Evolutionary conservation across 495 filamentous ascomycete species (phyloP).

Genomic region (Oidiodendron maius): DNA sequence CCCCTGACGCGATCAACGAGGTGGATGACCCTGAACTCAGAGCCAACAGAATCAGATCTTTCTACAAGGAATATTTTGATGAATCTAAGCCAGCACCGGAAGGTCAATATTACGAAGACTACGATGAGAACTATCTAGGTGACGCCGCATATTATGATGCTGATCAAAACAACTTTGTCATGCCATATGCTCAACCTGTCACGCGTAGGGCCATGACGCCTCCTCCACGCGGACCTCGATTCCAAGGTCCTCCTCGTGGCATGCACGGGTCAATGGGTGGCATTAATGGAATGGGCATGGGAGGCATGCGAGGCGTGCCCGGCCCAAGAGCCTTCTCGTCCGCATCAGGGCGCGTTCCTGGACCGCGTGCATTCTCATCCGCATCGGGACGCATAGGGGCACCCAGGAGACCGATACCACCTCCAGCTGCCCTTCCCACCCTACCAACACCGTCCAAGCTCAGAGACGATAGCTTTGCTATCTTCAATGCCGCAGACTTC

Average conservation of each 20-base stretch:
- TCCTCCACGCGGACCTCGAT: slow-evolving; percentile 74
- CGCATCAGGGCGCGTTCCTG: slow-evolving; percentile 57
- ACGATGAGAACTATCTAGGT: slow-evolving; percentile 56
- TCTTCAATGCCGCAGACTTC: slow-evolving; percentile 69
- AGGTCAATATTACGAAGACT: slow-evolving; percentile 62
- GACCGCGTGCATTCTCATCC: slow-evolving; percentile 60
- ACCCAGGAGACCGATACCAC: slow-evolving; percentile 54
- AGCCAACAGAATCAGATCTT: slow-evolving; percentile 93
- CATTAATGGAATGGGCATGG: slow-evolving; percentile 23
- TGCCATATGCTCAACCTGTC: slow-evolving; percentile 75
- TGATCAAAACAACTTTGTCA: slow-evolving; percentile 64
- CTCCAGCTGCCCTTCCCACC: slow-evolving; percentile 65
- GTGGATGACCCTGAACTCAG: slow-evolving; percentile 83
- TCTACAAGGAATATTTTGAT: slow-evolving; percentile 99
- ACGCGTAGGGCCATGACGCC: slow-evolving; percentile 95
- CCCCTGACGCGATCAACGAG: slow-evolving; percentile 72
- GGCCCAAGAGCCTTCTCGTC: slow-evolving; percentile 60
- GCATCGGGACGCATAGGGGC: slow-evolving; percentile 54
- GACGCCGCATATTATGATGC: slow-evolving; percentile 70
- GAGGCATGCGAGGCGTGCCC: slow-evolving; percentile 20
- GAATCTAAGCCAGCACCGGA: slow-evolving; percentile 55
- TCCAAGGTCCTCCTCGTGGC: slow-evolving; percentile 45
- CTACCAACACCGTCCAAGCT: slow-evolving; percentile 85
- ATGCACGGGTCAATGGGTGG: slow-evolving; percentile 29
- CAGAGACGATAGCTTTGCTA: slow-evolving; percentile 72